Base-by-base conservation (phyloP, 2,329 filamentous ascomycete genomes). In the Macrophomina tecta region DNA sequence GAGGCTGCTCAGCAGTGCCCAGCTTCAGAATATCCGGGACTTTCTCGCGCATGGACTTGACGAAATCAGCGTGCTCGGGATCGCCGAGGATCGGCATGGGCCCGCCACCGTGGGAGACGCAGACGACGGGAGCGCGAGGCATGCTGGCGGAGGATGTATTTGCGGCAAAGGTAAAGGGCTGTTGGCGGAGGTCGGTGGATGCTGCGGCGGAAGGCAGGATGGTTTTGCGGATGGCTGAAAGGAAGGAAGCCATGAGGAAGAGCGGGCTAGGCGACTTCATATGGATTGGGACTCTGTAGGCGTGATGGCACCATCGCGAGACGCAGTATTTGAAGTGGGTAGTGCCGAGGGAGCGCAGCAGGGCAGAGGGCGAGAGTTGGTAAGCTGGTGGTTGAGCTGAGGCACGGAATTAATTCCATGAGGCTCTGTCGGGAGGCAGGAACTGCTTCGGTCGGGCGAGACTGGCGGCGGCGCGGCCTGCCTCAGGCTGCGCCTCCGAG, bases 41-140 rank as follows among this genome's bases (percentile, higher is more conserved):
- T 9, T 82, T 80, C 4, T 80, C 83, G 66, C 81, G 80, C 68
- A 89, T 79, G 0, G 85, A 88, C 58, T 80, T 75, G 42, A 82
- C 81, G 69, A 89, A 84, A 46, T 76, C 73, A 18, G 79, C 79
- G 72, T 88, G 86, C 6, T 69, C 72, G 0, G 85, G 84, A 72
- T 89, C 86, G 68, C 82, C 82, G 5, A 89, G 78, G 18, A 88
- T 66, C 4, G 87, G 87, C 81, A 89, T 80, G 2, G 87, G 87
- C 1, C 87, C 79, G 32, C 79, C 78, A 67, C 79, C 79, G 67
- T 81, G 79, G 2, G 79, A 79, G 61, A 81, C 69, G 58, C 74
- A 73, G 28, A 81, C 73, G 7, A 81, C 79, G 11, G 78, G 77
- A 1, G 79, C 79, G 60, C 75, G 73, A 8, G 70, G 64, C 70